phyloP scores from a whole-genome alignment of 805 yeast species.

The Wickerhamiella brachini region DNA sequence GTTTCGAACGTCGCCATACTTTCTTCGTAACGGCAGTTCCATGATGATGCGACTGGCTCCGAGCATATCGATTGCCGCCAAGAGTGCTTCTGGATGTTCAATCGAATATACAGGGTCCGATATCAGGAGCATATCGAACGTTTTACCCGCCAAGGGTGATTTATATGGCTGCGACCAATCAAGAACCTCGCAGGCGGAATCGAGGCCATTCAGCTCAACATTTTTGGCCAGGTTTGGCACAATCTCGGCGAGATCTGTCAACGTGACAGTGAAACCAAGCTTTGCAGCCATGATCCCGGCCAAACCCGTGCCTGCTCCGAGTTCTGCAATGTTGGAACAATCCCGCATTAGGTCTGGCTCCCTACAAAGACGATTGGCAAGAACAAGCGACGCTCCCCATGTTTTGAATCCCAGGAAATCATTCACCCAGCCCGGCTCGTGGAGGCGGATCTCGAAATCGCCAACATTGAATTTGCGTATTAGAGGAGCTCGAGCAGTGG shows the following conservation, averaged over 20 bases:
- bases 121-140: slow-evolving; percentile 48
- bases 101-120: slow-evolving; percentile 86
- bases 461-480: slow-evolving; percentile 43
- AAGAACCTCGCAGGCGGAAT: slow-evolving; percentile 29
- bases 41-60: slow-evolving; percentile 35
- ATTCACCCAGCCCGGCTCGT: slow-evolving; percentile 75
- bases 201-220: slow-evolving; percentile 33
- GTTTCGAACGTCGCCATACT: slow-evolving; percentile 52
- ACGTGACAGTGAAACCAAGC: slow-evolving; percentile 34
- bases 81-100: slow-evolving; percentile 65
- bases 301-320: slow-evolving; percentile 95
- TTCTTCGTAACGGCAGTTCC: slow-evolving; percentile 62
- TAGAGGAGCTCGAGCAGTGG: slow-evolving; percentile 67
- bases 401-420: slow-evolving; percentile 88
- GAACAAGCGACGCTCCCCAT: slow-evolving; percentile 82
- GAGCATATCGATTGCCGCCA: slow-evolving; percentile 41
- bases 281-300: slow-evolving; percentile 59
- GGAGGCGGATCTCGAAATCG: slow-evolving; percentile 28
- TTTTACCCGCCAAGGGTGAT: slow-evolving; percentile 17
- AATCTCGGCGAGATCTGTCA: slow-evolving; percentile 76
- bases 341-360: slow-evolving; percentile 17
- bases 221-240: slow-evolving; percentile 53
- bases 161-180: slow-evolving; percentile 64
- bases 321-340: slow-evolving; percentile 31
- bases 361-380: slow-evolving; percentile 38